Base-by-base conservation (phyloP, 306 rosid genomes). In the Casuarina equisetifolia region DNA sequence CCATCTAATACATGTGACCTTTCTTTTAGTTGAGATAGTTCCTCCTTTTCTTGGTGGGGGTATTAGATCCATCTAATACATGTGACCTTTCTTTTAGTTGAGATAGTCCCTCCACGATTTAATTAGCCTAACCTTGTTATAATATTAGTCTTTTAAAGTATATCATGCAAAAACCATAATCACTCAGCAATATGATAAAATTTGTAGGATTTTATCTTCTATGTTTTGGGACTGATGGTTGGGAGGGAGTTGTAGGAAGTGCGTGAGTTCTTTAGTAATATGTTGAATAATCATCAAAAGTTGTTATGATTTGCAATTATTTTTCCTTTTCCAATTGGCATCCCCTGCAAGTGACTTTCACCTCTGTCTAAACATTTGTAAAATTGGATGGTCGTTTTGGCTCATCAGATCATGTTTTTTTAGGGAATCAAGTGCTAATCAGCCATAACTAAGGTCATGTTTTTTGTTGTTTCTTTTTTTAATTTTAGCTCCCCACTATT, bases 21-120 rank as follows among this genome's bases (percentile, higher is more conserved):
- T n/a, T 6, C n/a, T n/a, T n/a, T n/a, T n/a, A n/a, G n/a, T 45
- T 76, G 50, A 40, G 63, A 78, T 42, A n/a, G 62, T 42, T 70
- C 70, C 67, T 64, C 53, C 16, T 45, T 32, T 44, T 75, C 71
- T 75, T 50, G 12, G 64, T 12, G 40, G 35, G 39, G 76, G 78
- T 42, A 54, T 69, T 69, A 9, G 40, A 16, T 25, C 7, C 49
- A 72, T 76, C 42, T 67, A 10, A 43, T 42, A n/a, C 42, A 9
- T 3, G 71, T 16, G 1, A 42, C 50, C 51, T n/a, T n/a, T 40
- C 71, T 39, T 66, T 42, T 66, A 40, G 35, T 42, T 40, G 42
- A 42, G 40, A 25, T 79, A 20, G 43, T 9, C n/a, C 25, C 72
- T 59, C 69, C 44, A 46, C 64, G 32, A 64, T 76, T 64, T 57